These are phyloP conservation scores for Suillus clintonianus DNA, from an alignment of 768 basidiomycete genomes.

Conservation along the genomic window DNA sequence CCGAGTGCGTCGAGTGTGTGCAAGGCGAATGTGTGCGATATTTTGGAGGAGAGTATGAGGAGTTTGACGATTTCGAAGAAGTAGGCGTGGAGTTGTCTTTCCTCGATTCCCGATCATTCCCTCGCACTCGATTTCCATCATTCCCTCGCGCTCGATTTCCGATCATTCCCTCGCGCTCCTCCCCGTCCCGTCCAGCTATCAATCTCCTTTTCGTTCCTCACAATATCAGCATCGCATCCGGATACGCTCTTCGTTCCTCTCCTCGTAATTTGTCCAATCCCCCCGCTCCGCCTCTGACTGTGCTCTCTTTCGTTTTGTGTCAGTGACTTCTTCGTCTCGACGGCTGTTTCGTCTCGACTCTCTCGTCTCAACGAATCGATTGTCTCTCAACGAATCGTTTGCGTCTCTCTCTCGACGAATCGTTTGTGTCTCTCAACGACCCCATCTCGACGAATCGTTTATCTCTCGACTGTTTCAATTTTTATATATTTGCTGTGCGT, in stretches of 20 bases:
- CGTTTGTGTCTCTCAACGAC: neutral
- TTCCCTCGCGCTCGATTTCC: no score
- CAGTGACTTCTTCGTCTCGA: neutral
- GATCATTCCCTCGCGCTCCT: no score
- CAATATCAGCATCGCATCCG: neutral
- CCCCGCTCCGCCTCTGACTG: neutral
- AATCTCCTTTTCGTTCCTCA: neutral
- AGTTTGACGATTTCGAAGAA: slow-evolving; percentile 65
- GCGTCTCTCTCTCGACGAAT: neutral
- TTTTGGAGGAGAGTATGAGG: slow-evolving; percentile 71
- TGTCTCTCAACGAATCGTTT: neutral
- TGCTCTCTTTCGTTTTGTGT: neutral
- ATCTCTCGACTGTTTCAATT: neutral
- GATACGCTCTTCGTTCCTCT: neutral
- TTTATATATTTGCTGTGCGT: neutral
- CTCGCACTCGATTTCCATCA: no score
- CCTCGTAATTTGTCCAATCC: neutral
- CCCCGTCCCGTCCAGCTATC: neutral
- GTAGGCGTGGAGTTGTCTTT: slow-evolving; percentile 9
- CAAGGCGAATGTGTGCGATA: slow-evolving; percentile 34
- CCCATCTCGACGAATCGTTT: neutral
- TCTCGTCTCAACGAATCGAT: neutral
- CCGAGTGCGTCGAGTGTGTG: slow-evolving; percentile 19
- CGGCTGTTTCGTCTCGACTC: neutral
- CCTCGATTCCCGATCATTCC: no score